Conservation (phyloP, 1,284 basidiomycete genomes). For the Ustilago xerochloae region DNA sequence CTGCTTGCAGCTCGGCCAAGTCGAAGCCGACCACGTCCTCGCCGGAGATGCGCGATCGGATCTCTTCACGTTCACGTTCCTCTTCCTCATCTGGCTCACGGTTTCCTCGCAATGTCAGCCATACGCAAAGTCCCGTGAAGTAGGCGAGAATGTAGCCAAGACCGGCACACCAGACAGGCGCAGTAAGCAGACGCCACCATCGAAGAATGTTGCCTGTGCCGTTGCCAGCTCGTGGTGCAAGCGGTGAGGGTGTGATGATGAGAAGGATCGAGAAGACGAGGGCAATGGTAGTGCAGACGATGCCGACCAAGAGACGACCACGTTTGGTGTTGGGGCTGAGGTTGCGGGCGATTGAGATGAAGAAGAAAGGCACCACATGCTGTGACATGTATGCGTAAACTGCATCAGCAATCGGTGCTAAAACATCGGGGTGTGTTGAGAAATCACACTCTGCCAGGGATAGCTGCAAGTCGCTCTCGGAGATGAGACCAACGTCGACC, state of each 20-base stretch:
- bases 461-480: constrained; percentile 31
- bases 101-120: constrained; percentile 57
- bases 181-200: constrained; percentile 50
- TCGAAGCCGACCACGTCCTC: constrained; percentile 39
- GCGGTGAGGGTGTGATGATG: constrained; percentile 43
- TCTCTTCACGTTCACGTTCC: constrained; percentile 44
- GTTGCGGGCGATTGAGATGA: constrained; percentile 49
- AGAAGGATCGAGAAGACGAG: constrained; percentile 48
- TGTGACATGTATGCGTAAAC: constrained; percentile 49
- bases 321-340: constrained; percentile 47
- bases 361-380: constrained; percentile 54
- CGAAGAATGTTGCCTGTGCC: constrained; percentile 30
- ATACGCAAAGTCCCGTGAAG: constrained; percentile 57
- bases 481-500: constrained; percentile 53
- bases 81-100: constrained; percentile 52
- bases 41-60: constrained; percentile 44
- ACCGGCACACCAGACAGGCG: constrained; percentile 55
- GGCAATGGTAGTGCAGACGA: constrained; percentile 38
- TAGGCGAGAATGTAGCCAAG: constrained; percentile 56
- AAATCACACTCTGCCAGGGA: constrained; percentile 36
- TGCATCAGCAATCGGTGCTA: constrained; percentile 43
- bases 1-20: constrained; percentile 40
- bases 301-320: constrained; percentile 50
- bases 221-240: constrained; percentile 22
- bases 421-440: constrained; percentile 51